phyloP scores from a whole-genome alignment of 2,329 filamentous ascomycete genomes.

The Colletotrichum liriopes region DNA sequence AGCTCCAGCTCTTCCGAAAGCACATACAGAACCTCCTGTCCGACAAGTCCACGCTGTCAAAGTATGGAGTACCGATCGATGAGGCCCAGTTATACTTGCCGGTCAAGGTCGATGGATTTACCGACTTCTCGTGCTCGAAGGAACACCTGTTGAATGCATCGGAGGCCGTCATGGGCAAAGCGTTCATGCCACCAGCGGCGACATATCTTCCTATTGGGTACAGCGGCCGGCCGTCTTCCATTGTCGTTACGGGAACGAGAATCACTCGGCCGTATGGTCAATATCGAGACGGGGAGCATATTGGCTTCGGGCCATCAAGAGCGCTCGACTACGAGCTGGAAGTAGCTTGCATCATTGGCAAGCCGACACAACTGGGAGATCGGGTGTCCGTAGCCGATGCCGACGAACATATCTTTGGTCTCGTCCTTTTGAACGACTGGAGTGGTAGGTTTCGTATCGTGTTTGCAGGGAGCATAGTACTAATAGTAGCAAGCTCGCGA shows the following conservation, averaged over 20 bases:
- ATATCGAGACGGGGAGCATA: constrained; percentile 45
- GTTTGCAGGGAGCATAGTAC: background rate
- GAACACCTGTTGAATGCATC: constrained; percentile 68
- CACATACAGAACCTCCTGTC: constrained; percentile 55
- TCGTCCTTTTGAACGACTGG: constrained; percentile 77
- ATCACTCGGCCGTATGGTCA: constrained; percentile 65
- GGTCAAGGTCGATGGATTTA: constrained; percentile 68
- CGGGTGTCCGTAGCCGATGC: constrained; percentile 62
- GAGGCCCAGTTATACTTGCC: constrained; percentile 65
- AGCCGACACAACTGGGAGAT: constrained; percentile 54
- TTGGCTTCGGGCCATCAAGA: constrained; percentile 51
- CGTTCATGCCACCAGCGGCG: constrained; percentile 61
- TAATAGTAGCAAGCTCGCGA: constrained; percentile 64
- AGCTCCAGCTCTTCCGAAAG: constrained; percentile 57
- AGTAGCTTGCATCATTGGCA: constrained; percentile 62
- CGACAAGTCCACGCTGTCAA: constrained; percentile 7
- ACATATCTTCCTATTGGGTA: constrained; percentile 68
- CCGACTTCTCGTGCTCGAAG: constrained; percentile 69
- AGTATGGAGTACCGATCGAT: constrained; percentile 39
- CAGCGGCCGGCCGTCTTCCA: constrained; percentile 67
- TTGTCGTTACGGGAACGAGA: constrained; percentile 64
- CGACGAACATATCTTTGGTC: constrained; percentile 73
- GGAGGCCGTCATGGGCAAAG: constrained; percentile 56
- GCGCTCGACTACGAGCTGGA: constrained; percentile 62
- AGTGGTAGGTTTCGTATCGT: constrained; percentile 58